Conservation (phyloP, 140 eudicot species). For the Artemisia princeps region DNA sequence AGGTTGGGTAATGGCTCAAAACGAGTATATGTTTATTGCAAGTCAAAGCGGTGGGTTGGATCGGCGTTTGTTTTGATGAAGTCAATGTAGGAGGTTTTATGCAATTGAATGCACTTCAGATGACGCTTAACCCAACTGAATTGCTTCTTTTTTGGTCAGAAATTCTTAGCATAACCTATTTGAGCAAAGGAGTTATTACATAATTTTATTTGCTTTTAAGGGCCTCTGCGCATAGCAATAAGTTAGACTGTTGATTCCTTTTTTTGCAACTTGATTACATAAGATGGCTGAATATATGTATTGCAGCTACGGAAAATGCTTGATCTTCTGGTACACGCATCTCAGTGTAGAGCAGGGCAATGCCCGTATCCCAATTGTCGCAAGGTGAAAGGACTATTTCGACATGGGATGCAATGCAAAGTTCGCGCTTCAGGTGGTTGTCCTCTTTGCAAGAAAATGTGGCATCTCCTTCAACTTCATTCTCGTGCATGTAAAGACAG, state of each 20-base stretch:
- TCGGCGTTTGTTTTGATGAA: too few species aligned
- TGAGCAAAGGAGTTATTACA: neutral
- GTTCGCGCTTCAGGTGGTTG: slow-evolving; percentile 86
- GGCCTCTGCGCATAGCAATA: neutral
- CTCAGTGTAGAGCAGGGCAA: slow-evolving; percentile 64
- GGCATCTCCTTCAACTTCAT: slow-evolving; percentile 94
- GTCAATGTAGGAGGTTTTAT: too few species aligned
- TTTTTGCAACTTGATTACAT: neutral
- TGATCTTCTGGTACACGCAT: slow-evolving; percentile 87
- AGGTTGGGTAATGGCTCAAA: too few species aligned
- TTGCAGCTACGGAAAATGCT: slow-evolving; percentile 90
- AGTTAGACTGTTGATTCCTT: neutral
- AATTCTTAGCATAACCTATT: neutral
- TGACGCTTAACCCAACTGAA: neutral
- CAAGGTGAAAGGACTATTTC: slow-evolving; percentile 90
- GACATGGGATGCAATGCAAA: slow-evolving; percentile 81
- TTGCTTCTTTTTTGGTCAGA: neutral
- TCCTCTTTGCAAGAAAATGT: slow-evolving; percentile 75
- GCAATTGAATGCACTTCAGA: neutral
- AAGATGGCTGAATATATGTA: neutral
- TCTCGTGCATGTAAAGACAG: slow-evolving; percentile 87
- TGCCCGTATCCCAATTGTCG: slow-evolving; percentile 82
- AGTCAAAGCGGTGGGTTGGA: too few species aligned
- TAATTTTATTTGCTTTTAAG: neutral
- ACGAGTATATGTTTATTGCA: too few species aligned